Base-by-base conservation (phyloP, 345 rosid genomes). In the Eucalyptus pauciflora region DNA sequence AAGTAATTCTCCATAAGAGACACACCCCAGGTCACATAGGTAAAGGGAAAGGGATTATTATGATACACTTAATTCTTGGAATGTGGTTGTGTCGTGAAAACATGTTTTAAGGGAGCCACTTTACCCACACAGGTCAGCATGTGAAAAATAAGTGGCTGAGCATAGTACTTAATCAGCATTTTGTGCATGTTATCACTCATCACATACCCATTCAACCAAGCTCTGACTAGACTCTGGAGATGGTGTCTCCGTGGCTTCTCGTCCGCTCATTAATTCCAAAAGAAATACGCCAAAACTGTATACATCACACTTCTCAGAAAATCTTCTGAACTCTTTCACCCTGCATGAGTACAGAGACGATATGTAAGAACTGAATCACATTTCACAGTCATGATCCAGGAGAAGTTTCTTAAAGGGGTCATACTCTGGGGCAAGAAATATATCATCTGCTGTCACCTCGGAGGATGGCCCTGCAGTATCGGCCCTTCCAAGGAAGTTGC, bases 281-380 rank as follows among this genome's bases (percentile, higher is more conserved):
- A 97, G 98, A 90, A 97, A 97, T 56, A 96, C 96, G 15, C 99
- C 99, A 88, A 97, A 97, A 91, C 99, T 96, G 91, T 95, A 97
- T 4, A 91, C 96, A 87, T 97, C 99, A 85, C 99, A 95, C 91
- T 96, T 97, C 43, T 96, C 99, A 60, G 99, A 97, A 92, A 96
- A 96, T 88, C 95, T 91, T 91, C 94, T 93, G 90, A 97, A 97
- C 90, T 97, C 99, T 90, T 86, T 93, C 89, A 95, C 99, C 95
- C 99, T 96, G 93, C 90, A 91, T 20, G 31, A 52, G 51, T 10
- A 22, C 13, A 4, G 20, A 76, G 29, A 76, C 5, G 24, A n/a
- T 25, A 41, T 37, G 37, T 62, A 41, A 41, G 86, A 29, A 64
- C 15, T 20, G 83, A 20, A 37, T 76, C 83, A 76, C 83, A 76